Conservation (phyloP, 176 grass and related monocot species). For the Phyllostachys edulis region DNA sequence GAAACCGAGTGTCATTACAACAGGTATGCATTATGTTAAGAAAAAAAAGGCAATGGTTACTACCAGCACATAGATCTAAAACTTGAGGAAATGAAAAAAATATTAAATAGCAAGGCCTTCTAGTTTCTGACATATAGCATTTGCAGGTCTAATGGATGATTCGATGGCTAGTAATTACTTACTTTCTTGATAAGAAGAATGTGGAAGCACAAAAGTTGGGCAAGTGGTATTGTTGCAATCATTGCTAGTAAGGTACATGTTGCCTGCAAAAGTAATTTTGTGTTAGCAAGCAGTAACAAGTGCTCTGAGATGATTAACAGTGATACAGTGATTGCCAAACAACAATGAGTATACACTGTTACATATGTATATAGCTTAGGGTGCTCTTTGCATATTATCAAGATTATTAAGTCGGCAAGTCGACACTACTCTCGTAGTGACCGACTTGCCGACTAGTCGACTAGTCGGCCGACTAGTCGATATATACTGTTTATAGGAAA, state of each 20-base stretch:
- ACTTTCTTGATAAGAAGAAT: constrained; percentile 97
- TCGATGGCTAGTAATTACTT: constrained; percentile 10
- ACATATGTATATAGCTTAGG: no score
- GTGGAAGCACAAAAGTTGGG: constrained; percentile 94
- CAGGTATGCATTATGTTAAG: neutral
- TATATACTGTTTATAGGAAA: no score
- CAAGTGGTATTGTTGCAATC: constrained; percentile 89
- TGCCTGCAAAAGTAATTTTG: constrained; percentile 50
- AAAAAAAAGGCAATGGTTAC: no score
- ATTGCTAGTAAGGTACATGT: constrained; percentile 87
- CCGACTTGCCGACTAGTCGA: no score
- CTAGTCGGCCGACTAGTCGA: no score
- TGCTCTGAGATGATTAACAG: neutral
- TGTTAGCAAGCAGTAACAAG: neutral
- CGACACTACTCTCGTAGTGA: no score
- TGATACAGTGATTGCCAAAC: neutral
- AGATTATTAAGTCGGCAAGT: no score
- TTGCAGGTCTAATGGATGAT: neutral
- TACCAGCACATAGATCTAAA: neutral
- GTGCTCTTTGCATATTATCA: no score
- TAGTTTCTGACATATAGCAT: neutral
- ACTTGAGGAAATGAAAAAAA: neutral
- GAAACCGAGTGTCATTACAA: neutral
- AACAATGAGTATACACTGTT: neutral
- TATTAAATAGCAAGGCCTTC: neutral